phyloP scores from a whole-genome alignment of 441 rosid species.

The Manihot esculenta region DNA sequence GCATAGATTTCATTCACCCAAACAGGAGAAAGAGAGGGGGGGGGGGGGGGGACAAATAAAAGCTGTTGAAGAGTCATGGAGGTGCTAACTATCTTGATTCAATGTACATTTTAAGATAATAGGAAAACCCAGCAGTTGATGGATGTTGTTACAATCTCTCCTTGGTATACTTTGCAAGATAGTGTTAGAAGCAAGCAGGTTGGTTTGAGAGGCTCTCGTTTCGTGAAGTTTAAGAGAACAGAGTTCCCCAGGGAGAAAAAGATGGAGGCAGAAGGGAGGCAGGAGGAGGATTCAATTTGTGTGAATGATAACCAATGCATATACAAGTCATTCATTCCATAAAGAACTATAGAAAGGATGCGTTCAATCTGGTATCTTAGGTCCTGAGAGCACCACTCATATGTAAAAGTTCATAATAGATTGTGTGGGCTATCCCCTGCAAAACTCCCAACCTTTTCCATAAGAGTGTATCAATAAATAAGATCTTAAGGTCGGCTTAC shows the following conservation, averaged over 20 bases:
- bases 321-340: too few species aligned
- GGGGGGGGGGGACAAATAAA: neutral
- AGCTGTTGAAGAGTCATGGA: neutral
- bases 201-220: too few species aligned
- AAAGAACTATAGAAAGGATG: neutral
- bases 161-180: neutral
- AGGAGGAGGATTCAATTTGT: neutral
- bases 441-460: neutral
- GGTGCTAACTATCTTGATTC: neutral
- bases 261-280: neutral
- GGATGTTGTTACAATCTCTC: neutral
- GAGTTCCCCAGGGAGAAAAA: neutral
- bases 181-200: too few species aligned
- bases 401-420: neutral
- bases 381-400: slow-evolving; percentile 1
- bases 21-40: neutral
- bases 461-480: neutral
- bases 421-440: neutral
- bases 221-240: too few species aligned
- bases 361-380: neutral
- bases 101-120: neutral
- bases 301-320: neutral
- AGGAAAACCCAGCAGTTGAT: neutral
- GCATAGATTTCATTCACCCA: neutral
- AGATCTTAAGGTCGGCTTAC: slow-evolving; percentile 39